Evolutionary conservation across 164 flowering plant species (phyloP).

Genomic region (Nelumbo lutea): DNA sequence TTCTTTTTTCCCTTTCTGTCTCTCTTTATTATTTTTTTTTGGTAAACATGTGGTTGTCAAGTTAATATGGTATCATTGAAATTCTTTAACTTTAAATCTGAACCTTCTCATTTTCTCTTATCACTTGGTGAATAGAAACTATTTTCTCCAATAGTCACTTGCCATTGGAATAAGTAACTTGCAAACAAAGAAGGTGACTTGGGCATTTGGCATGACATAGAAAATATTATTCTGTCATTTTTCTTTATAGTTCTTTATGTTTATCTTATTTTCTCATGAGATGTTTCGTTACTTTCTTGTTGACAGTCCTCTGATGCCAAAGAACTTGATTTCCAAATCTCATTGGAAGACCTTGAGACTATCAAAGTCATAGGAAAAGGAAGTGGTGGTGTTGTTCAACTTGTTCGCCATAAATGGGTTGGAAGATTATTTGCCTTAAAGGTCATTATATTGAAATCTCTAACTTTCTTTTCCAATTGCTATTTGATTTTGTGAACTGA

Average conservation of each 20-base stretch:
- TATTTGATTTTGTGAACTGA: too few relatives aligned
- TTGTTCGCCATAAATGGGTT: conserved; percentile 93
- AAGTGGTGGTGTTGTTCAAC: conserved; percentile 97
- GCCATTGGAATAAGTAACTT: too few relatives aligned
- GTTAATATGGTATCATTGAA: too few relatives aligned
- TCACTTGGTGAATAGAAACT: too few relatives aligned
- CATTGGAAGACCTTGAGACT: conserved; percentile 89
- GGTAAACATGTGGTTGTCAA: too few relatives aligned
- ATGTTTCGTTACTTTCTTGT: conserved; percentile 13
- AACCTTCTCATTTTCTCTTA: too few relatives aligned
- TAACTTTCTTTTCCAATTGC: too few relatives aligned
- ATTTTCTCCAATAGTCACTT: too few relatives aligned
- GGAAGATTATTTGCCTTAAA: conserved; percentile 62
- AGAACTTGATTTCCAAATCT: conserved; percentile 67
- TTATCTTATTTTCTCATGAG: neutral
- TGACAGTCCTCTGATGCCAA: conserved; percentile 63
- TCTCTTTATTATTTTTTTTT: too few relatives aligned
- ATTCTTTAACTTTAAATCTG: too few relatives aligned
- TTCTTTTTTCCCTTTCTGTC: too few relatives aligned
- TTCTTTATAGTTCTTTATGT: neutral
- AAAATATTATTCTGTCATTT: neutral
- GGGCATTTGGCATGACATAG: neutral
- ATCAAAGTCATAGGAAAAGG: conserved; percentile 98
- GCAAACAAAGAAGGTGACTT: too few relatives aligned
- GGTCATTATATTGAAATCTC: conserved; percentile 13